These are phyloP conservation scores for Astrothelium subdiscretum DNA, from an alignment of 495 filamentous ascomycete species.

Conservation along the genomic window DNA sequence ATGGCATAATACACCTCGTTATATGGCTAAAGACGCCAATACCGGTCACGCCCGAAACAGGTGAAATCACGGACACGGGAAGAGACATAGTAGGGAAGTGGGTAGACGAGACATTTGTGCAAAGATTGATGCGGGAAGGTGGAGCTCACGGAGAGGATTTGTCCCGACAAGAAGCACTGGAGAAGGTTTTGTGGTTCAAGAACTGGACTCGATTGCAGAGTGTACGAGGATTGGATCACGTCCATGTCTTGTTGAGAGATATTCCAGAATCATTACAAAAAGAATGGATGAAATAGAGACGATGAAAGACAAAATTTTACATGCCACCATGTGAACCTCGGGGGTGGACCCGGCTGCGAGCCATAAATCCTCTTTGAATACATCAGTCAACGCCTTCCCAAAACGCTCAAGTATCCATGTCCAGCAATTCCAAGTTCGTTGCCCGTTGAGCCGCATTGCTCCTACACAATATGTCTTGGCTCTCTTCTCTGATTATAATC, in stretches of 20 bases:
- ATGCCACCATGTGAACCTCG: neutral
- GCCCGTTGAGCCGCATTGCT: neutral
- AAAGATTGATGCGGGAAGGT: conserved; percentile 36
- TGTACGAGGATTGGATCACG: conserved; percentile 68
- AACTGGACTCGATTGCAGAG: conserved; percentile 87
- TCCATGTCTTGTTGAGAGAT: conserved; percentile 57
- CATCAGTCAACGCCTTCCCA: neutral
- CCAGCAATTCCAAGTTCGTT: neutral
- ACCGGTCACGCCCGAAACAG: conserved; percentile 38
- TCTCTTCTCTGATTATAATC: neutral
- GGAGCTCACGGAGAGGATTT: neutral
- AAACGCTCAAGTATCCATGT: neutral
- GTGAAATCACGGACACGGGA: conserved; percentile 62
- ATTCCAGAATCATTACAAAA: conserved; percentile 46
- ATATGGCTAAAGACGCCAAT: conserved; percentile 56
- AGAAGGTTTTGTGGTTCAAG: conserved; percentile 81
- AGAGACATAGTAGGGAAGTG: conserved; percentile 51
- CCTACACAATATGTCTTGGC: neutral
- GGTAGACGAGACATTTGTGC: conserved; percentile 54
- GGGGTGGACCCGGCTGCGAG: neutral
- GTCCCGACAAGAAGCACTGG: conserved; percentile 22
- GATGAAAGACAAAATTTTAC: neutral
- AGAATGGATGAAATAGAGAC: conserved; percentile 41
- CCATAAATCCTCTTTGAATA: neutral
- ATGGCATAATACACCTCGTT: conserved; percentile 60